Evolutionary conservation across 2,329 filamentous ascomycete species (phyloP), one percentile per base, ranked within the genome.

Genomic region (Aspergillus sp.): DNA sequence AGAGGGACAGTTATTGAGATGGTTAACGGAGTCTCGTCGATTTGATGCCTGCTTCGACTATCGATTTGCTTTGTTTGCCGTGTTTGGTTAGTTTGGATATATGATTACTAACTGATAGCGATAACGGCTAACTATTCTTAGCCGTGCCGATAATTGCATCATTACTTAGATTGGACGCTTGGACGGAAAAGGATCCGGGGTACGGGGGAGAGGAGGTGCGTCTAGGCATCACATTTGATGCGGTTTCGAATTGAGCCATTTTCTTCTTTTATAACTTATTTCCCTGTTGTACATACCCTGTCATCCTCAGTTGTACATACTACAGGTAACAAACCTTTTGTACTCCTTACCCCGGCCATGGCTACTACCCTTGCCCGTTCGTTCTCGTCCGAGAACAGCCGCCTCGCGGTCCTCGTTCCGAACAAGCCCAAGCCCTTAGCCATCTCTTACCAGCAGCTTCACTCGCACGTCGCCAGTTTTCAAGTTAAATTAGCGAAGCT

Each of bases 401-500:
- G 75, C 17, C 76, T 78, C 12, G 88, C 88, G 51, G 74, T 93
- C 66, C 87, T 93, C 63, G 76, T 93, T 43, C 88, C 88, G 25
- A 80, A 79, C 49, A 81, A 80, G 54, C 74, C 82, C 5, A 62
- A 67, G 5, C 71, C 83, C 50, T 74, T 89, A 51, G 79, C 76
- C n/a, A 74, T 88, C 54, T 84, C 84, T 35, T 91, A 89, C 73
- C 69, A 76, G 53, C 77, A 83, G 61, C 80, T 94, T 45, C 68
- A 78, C 46, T 66, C 76, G 52, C 84, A 90, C 62, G 79, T 89
- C 47, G 69, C 75, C 39, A 72, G 78, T 13, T 91, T 93, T 73
- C 88, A 93, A 73, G 74, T 76, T 63, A 87, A 88, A 70, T 82
- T 94, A 53, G 88, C 88, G 20, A 77, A 77, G 43, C 76, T 91